Evolutionary conservation across 2,329 filamentous ascomycete genomes (phyloP).

Genomic region (Alternaria novae-zelandiae): DNA sequence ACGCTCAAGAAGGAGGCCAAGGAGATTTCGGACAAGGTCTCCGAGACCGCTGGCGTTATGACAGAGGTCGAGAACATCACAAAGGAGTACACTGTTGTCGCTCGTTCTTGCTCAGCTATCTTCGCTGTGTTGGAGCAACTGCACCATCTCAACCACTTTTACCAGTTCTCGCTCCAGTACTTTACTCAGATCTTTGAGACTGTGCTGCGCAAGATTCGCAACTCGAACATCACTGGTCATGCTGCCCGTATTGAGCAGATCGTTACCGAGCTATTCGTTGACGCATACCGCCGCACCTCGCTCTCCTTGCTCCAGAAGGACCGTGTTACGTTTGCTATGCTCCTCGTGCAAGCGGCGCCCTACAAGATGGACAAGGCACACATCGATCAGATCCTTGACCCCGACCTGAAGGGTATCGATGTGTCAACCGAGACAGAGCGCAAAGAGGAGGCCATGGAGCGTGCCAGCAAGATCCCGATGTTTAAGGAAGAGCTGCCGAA

Average conservation of each 20-base stretch:
- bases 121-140: conserved; percentile 97
- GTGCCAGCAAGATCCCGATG: conserved; percentile 71
- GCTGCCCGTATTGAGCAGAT: conserved; percentile 86
- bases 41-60: conserved; percentile 97
- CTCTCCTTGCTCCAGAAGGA: conserved; percentile 92
- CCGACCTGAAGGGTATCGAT: conserved; percentile 76
- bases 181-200: conserved; percentile 97
- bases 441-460: conserved; percentile 71
- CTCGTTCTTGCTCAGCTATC: conserved; percentile 92
- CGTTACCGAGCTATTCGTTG: conserved; percentile 87
- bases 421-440: conserved; percentile 71
- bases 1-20: conserved; percentile 97
- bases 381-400: conserved; percentile 85
- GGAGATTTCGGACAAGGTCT: conserved; percentile 95
- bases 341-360: conserved; percentile 93
- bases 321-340: conserved; percentile 89
- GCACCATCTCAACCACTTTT: conserved; percentile 98
- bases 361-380: conserved; percentile 92
- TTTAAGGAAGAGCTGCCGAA: conserved; percentile 76
- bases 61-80: conserved; percentile 96
- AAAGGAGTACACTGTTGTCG: conserved; percentile 90
- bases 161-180: conserved; percentile 98
- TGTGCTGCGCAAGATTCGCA: conserved; percentile 81
- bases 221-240: conserved; percentile 75
- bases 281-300: conserved; percentile 91